Conservation (phyloP, 805 yeast species). For the Saccharomycodes ludwigii region DNA sequence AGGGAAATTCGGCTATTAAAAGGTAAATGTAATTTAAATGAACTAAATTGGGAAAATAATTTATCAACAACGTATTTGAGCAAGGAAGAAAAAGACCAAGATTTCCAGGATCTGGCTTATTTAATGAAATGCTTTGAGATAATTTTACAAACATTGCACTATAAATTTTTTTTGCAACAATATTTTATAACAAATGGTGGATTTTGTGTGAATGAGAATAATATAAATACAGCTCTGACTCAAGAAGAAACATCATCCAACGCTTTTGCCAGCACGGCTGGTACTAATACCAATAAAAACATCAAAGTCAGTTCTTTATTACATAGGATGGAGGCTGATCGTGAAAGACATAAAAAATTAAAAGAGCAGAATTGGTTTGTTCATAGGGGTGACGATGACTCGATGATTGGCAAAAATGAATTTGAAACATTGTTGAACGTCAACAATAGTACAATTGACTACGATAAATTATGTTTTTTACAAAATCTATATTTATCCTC, state of each 20-base stretch:
- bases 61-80: not conserved
- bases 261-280: too few species aligned
- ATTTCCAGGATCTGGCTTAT: not conserved
- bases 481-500: too few species aligned
- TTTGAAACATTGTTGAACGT: too few species aligned
- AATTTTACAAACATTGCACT: slow-evolving; percentile 13
- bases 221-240: too few species aligned
- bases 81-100: not conserved
- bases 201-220: too few species aligned
- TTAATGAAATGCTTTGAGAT: slow-evolving; percentile 6
- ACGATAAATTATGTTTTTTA: too few species aligned
- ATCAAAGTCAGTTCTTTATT: slow-evolving; percentile 39
- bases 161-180: slow-evolving; percentile 8
- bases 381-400: slow-evolving; percentile 28
- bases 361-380: slow-evolving; percentile 76
- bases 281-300: slow-evolving; percentile 8
- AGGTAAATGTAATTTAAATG: too few species aligned
- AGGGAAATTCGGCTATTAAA: too few species aligned
- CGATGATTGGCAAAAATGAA: too few species aligned
- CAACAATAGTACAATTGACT: too few species aligned
- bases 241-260: too few species aligned
- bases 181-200: slow-evolving; percentile 5
- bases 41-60: not conserved
- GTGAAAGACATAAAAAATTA: slow-evolving; percentile 79
- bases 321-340: slow-evolving; percentile 79